Conservation (phyloP, 1,284 basidiomycete genomes). For the Ustilago shanxiensis region DNA sequence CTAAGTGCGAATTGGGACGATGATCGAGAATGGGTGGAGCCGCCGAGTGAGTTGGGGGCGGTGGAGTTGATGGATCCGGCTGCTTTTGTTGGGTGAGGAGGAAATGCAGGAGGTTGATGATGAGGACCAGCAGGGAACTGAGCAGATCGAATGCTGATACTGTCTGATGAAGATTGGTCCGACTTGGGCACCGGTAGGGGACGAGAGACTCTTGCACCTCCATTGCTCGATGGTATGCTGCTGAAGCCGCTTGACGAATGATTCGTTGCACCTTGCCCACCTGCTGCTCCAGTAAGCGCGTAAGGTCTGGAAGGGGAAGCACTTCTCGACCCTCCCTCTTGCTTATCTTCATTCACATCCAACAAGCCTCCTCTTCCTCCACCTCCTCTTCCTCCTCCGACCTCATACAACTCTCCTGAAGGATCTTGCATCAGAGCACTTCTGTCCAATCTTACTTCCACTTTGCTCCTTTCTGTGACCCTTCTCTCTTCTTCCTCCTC, state of each 20-base stretch:
- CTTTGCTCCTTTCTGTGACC: constrained; percentile 51
- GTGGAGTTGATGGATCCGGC: constrained; percentile 12
- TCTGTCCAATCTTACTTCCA: constrained; percentile 53
- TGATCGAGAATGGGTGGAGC: neutral
- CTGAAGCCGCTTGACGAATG: constrained; percentile 9
- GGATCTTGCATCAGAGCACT: constrained; percentile 34
- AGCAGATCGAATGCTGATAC: constrained; percentile 22
- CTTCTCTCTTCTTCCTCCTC: constrained; percentile 57
- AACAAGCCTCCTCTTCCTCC: neutral
- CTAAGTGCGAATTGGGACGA: constrained; percentile 3
- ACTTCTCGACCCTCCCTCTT: constrained; percentile 11
- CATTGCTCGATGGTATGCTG: neutral
- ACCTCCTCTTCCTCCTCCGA: constrained; percentile 7
- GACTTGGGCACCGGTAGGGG: constrained; percentile 35
- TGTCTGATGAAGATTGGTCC: constrained; percentile 29
- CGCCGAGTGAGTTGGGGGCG: constrained; percentile 1
- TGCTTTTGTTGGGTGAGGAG: neutral
- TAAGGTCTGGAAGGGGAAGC: neutral
- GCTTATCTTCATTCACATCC: neutral
- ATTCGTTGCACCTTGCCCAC: neutral
- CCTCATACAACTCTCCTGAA: constrained; percentile 46
- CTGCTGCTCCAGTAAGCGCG: neutral
- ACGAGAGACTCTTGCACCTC: constrained; percentile 14
- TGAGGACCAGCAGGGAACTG: neutral
- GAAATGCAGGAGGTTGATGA: constrained; percentile 3